A percentile compares a stretch with the other conserved stretches of the same genome.
Evolutionary conservation across 2,329 filamentous ascomycete species (phyloP).

Genomic region (Dactylellina leptospora): DNA sequence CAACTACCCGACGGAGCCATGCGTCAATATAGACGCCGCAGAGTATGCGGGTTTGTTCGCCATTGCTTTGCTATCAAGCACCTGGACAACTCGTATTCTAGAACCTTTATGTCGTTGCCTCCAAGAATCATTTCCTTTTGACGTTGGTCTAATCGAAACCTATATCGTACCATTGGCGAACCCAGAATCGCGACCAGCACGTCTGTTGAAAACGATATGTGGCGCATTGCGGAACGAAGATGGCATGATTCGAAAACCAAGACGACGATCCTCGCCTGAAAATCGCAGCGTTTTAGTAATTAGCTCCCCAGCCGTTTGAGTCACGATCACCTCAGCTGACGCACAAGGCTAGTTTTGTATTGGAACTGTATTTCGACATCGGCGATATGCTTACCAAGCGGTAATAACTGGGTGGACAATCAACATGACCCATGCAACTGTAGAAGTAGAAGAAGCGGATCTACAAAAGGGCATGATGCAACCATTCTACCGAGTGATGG

Average conservation of each 20-base stretch:
- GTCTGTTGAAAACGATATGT: slow-evolving; percentile 65
- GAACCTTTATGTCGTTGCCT: slow-evolving; percentile 59
- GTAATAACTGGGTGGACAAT: slow-evolving; percentile 85
- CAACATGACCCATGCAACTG: slow-evolving; percentile 60
- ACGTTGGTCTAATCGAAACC: slow-evolving; percentile 60
- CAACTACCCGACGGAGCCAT: slow-evolving; percentile 54
- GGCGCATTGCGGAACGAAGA: slow-evolving; percentile 68
- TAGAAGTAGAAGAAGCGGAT: slow-evolving; percentile 69
- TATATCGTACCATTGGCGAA: slow-evolving; percentile 59
- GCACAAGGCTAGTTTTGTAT: slow-evolving; percentile 67
- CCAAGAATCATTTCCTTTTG: slow-evolving; percentile 60
- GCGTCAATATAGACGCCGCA: slow-evolving; percentile 59
- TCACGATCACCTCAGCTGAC: not conserved
- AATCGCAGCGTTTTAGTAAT: slow-evolving; percentile 58
- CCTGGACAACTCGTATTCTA: slow-evolving; percentile 58
- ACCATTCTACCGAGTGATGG: slow-evolving; percentile 88
- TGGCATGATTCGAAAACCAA: slow-evolving; percentile 63
- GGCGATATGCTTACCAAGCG: slow-evolving; percentile 78
- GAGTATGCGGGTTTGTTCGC: slow-evolving; percentile 61
- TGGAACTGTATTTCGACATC: slow-evolving; percentile 85
- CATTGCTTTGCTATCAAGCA: slow-evolving; percentile 59
- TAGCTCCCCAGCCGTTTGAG: slow-evolving; percentile 61
- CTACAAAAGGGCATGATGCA: slow-evolving; percentile 70
- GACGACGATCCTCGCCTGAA: slow-evolving; percentile 41
- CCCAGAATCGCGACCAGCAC: slow-evolving; percentile 57